Base-by-base conservation (phyloP, 228 moss, liverwort and hornwort species). In the Sphagnum fallax region DNA sequence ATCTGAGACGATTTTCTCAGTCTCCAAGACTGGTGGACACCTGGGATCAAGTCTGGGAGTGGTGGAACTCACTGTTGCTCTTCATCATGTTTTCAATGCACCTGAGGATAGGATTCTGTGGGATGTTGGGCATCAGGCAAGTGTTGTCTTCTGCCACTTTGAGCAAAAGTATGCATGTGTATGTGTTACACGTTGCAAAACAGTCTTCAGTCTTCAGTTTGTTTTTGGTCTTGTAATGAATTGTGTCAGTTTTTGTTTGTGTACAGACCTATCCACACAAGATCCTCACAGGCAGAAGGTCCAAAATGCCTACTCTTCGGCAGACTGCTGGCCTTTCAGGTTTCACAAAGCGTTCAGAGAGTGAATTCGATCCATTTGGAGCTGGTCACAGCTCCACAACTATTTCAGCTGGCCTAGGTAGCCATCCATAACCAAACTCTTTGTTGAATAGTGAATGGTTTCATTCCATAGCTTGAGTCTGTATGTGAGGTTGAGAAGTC, bases 1-100 rank as follows among this genome's bases (percentile, higher is more conserved):
- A 18, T 85, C 92, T 5, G 95, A 95, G 73, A 95, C 92, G 11
- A 95, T 95, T 49, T 92, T 92, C 65, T 85, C 95, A 4, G 95
- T 95, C 18, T 95, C 95, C 0, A 90, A 76, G 60, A 95, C 92
- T 5, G 88, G 85, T 6, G 88, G 88, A 4, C 88, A 88, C 64
- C 72, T 85, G 68, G 88, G 88, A 50, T 88, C 85, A 66, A 80
- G 88, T 68, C 76, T 88, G 77, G 88, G 88, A 6, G 85, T 88
- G 16, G 88, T 88, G 70, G 88, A 88, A 64, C 88, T 88, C 49
- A 88, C 88, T 52, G 86, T 88, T 11, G 88, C 88, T n/a, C 77
- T 89, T 49, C 89, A 89, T 13, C 86, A 89, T 70, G 86, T 89
- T 5, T 89, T 89, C 66, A 85, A 88, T 72, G 80, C 82, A 18